phyloP scores from a whole-genome alignment of 257 asterid genomes.

The Solanum bulbocastanum region DNA sequence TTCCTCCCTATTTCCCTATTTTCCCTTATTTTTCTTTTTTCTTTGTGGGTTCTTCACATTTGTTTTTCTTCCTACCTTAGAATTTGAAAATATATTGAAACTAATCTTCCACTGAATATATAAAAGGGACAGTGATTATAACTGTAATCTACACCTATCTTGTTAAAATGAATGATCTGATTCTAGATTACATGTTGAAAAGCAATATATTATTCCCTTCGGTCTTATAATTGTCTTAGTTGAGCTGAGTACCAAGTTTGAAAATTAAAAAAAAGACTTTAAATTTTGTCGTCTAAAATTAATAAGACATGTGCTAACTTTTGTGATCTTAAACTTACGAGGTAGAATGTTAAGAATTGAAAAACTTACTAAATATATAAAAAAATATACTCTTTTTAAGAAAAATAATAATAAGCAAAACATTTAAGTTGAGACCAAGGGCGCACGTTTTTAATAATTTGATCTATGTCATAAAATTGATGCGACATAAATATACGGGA shows the following conservation, averaged over 20 bases:
- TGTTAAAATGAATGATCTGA: neutral
- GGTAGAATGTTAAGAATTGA: too few species aligned
- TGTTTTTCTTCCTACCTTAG: neutral
- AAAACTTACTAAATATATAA: too few species aligned
- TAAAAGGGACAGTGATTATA: neutral
- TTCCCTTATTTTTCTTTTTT: neutral
- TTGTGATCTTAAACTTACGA: neutral
- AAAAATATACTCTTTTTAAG: neutral
- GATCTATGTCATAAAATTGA: neutral
- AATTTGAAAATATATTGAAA: neutral
- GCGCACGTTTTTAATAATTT: too few species aligned
- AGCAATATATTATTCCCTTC: neutral
- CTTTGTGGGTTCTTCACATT: neutral
- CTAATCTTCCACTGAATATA: neutral
- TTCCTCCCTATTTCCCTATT: neutral
- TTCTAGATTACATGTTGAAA: neutral
- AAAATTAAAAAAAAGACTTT: neutral
- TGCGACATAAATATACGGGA: too few species aligned
- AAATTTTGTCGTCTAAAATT: too few species aligned
- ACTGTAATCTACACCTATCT: neutral
- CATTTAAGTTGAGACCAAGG: neutral
- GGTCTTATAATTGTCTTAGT: neutral
- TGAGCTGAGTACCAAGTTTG: neutral
- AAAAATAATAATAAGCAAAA: neutral
- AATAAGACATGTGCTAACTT: neutral